phyloP scores from a whole-genome alignment of 2,329 filamentous ascomycete species.

The Fusarium musae region DNA sequence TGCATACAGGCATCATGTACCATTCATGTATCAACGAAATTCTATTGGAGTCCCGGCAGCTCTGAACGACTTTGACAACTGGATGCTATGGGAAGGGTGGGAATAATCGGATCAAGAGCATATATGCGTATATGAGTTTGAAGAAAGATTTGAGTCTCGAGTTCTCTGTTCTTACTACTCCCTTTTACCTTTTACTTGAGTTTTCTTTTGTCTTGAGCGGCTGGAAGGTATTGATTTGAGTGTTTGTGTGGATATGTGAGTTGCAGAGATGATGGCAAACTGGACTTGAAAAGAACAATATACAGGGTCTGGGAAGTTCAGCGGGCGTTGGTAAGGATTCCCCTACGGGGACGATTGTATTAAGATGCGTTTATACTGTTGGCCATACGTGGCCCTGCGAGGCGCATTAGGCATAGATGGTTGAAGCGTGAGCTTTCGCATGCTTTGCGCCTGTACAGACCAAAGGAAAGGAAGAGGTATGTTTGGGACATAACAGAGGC shows the following conservation, averaged over 20 bases:
- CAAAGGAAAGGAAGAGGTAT: not conserved
- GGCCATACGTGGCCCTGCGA: conserved; percentile 11
- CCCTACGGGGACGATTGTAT: conserved; percentile 11
- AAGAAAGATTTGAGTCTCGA: not conserved
- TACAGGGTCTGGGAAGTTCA: conserved; percentile 26
- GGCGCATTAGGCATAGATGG: conserved; percentile 34
- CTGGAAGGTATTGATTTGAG: not conserved
- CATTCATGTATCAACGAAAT: conserved; percentile 48
- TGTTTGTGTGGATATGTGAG: conserved; percentile 30
- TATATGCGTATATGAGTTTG: not conserved
- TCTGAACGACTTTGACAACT: conserved; percentile 47
- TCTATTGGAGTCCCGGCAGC: conserved; percentile 43
- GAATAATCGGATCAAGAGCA: conserved; percentile 39
- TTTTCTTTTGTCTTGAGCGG: conserved; percentile 19
- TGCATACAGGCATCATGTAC: conserved; percentile 44
- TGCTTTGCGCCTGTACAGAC: conserved; percentile 21
- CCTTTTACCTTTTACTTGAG: not conserved
- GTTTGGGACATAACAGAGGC: not conserved
- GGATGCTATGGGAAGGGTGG: conserved; percentile 56
- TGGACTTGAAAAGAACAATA: conserved; percentile 14
- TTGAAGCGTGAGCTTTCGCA: conserved; percentile 13
- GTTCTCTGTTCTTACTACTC: not conserved
- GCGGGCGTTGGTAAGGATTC: conserved; percentile 39
- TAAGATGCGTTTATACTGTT: conserved; percentile 19
- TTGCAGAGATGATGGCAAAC: conserved; percentile 25